These are phyloP conservation scores for Pisolithus albus DNA, from an alignment of 768 basidiomycete genomes.

Conservation along the genomic window DNA sequence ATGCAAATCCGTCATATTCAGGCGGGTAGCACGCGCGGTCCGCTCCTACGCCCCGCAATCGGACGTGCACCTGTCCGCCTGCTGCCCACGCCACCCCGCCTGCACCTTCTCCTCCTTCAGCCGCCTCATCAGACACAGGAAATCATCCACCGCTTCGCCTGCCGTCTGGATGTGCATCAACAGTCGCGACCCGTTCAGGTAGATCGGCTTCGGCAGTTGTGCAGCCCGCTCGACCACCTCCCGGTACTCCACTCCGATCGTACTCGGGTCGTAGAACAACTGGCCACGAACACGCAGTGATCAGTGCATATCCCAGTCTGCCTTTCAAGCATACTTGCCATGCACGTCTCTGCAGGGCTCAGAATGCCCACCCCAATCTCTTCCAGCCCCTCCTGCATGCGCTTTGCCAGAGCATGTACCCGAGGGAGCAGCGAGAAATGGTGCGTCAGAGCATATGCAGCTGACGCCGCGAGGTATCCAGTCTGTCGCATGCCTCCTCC, in stretches of 20 bases:
- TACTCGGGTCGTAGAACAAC: constrained; percentile 77
- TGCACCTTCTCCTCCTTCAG: constrained; percentile 67
- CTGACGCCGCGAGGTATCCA: constrained; percentile 73
- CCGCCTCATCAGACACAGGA: constrained; percentile 53
- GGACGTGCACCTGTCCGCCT: no score
- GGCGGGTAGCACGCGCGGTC: no score
- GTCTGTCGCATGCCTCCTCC: constrained; percentile 95
- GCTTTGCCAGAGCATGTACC: constrained; percentile 69
- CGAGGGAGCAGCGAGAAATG: constrained; percentile 69
- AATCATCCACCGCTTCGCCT: constrained; percentile 70
- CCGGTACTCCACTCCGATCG: constrained; percentile 60
- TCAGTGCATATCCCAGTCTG: background rate
- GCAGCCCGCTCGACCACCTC: constrained; percentile 66
- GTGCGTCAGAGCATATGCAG: constrained; percentile 79
- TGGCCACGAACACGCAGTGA: constrained; percentile 22
- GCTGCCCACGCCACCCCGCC: constrained; percentile 36
- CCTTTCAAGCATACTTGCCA: constrained; percentile 45
- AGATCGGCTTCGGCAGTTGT: constrained; percentile 62
- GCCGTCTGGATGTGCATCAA: constrained; percentile 85
- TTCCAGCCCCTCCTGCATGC: constrained; percentile 62
- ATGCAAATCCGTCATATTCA: no score
- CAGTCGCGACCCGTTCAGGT: constrained; percentile 65
- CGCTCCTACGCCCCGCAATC: no score
- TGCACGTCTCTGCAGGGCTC: constrained; percentile 80
- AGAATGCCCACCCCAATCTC: constrained; percentile 69